Conservation (phyloP, 805 yeast genomes). For the Priceomyces medius region DNA sequence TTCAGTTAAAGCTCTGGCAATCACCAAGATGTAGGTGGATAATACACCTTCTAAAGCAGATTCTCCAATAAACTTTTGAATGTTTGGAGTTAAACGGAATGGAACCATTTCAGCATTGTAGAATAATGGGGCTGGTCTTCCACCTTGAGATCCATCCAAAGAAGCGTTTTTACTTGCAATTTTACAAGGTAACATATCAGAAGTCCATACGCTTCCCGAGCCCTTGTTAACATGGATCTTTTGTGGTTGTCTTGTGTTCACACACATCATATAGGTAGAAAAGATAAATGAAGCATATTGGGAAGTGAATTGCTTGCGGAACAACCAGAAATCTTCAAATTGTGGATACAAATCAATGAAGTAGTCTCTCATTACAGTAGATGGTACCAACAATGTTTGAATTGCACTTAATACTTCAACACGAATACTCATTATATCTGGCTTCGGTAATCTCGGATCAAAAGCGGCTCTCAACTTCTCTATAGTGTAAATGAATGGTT, state of each 20-base stretch:
- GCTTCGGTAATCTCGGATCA: slow-evolving; percentile 90
- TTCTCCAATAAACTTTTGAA: slow-evolving; percentile 91
- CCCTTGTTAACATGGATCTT: slow-evolving; percentile 79
- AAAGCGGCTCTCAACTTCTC: slow-evolving; percentile 88
- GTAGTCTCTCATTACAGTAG: slow-evolving; percentile 75
- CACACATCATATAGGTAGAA: slow-evolving; percentile 91
- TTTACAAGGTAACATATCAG: slow-evolving; percentile 93
- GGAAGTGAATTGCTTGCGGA: slow-evolving; percentile 91
- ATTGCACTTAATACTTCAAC: slow-evolving; percentile 90
- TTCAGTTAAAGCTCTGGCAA: slow-evolving; percentile 85
- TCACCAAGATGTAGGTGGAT: slow-evolving; percentile 77
- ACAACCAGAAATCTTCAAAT: slow-evolving; percentile 95
- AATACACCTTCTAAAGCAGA: slow-evolving; percentile 90
- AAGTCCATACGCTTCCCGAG: slow-evolving; percentile 88
- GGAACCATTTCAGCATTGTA: slow-evolving; percentile 92
- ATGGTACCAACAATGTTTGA: slow-evolving; percentile 83
- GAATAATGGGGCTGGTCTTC: slow-evolving; percentile 75
- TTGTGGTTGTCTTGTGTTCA: slow-evolving; percentile 89
- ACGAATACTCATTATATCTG: slow-evolving; percentile 83
- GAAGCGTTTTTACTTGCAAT: slow-evolving; percentile 56
- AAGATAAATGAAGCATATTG: slow-evolving; percentile 93
- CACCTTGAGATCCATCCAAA: slow-evolving; percentile 46
- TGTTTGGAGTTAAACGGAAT: slow-evolving; percentile 92
- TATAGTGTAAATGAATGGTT: slow-evolving; percentile 82
- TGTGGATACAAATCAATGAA: slow-evolving; percentile 67